Evolutionary conservation across 495 filamentous ascomycete genomes (phyloP).

Genomic region (Daldinia childiae): DNA sequence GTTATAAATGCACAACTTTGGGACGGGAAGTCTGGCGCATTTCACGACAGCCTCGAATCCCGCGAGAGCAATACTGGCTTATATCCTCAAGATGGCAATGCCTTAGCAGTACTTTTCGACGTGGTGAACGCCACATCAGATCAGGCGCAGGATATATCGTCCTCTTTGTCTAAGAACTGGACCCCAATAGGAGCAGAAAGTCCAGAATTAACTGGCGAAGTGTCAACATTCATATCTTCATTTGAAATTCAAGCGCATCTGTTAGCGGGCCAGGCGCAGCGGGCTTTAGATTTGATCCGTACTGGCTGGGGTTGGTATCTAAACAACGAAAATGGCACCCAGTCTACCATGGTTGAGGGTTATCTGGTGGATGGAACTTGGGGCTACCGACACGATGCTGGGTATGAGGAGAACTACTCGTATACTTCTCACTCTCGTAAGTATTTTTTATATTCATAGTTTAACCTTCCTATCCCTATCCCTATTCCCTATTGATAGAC

Average conservation of each 20-base stretch:
- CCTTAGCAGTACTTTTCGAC: conserved; percentile 56
- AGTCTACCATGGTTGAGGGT: conserved; percentile 71
- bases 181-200: conserved; percentile 66
- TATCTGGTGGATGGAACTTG: conserved; percentile 67
- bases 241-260: conserved; percentile 73
- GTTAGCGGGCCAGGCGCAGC: conserved; percentile 57
- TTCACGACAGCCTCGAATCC: conserved; percentile 62
- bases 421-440: conserved; percentile 64
- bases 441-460: neutral
- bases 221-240: conserved; percentile 71
- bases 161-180: conserved; percentile 63
- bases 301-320: conserved; percentile 72
- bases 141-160: conserved; percentile 53
- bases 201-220: conserved; percentile 66
- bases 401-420: conserved; percentile 59
- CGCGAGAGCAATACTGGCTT: conserved; percentile 44
- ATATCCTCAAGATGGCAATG: conserved; percentile 64
- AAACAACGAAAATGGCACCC: conserved; percentile 67
- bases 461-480: neutral
- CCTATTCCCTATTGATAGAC: too few species aligned
- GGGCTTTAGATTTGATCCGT: conserved; percentile 68
- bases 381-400: conserved; percentile 65
- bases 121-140: conserved; percentile 44
- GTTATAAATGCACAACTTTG: conserved; percentile 61
- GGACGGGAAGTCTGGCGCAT: conserved; percentile 62